Base-by-base conservation (phyloP, 1,284 basidiomycete species). In the Naganishia albida region DNA sequence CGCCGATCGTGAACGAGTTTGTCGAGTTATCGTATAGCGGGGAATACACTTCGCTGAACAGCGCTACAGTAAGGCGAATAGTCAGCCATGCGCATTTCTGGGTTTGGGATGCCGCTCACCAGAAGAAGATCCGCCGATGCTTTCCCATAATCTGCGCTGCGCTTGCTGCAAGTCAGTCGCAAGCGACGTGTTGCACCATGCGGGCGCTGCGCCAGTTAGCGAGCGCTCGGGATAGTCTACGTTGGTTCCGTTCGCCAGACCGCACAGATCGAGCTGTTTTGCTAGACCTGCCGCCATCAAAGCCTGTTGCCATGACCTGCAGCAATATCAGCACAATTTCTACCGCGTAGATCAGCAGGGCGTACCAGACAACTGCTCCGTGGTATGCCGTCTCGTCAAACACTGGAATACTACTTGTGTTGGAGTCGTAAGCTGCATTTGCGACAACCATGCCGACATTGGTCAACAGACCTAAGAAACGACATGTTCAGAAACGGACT, bases 381-480 rank as follows among this genome's bases (percentile, higher is more conserved):
- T 83, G 81, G 70, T 82, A 82, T n/a, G 76, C 75, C 7, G 73
- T 73, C 49, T 81, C 76, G 62, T 75, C 72, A 57, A 82, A 77
- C 2, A 77, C 74, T 34, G 77, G n/a, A 2, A 78, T 77, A 40
- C 76, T 72, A 8, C 78, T 78, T 1, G 70, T 72, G 64, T 81
- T 80, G 34, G 74, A 70, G 63, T 80, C 80, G 70, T 81, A 81
- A 0, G 81, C 81, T 0, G 81, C 77, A 70, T 81, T 82, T 34
- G 81, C 75, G 20, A 81, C 77, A 3, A 82, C 75, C 80, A 82
- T 81, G 1, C 80, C 80, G 44, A 81, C 73, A 62, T 80, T 77
- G 46, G 80, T 82, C n/a, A 81, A 69, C 10, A 81, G 70, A 2
- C 80, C 80, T 75, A 51, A 43, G 10, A 46, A 28, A 26, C n/a